Percentiles rank a stretch among this genome's conserved stretches.
Conservation (phyloP, 306 rosid species). For the Notholithocarpus densiflorus region DNA sequence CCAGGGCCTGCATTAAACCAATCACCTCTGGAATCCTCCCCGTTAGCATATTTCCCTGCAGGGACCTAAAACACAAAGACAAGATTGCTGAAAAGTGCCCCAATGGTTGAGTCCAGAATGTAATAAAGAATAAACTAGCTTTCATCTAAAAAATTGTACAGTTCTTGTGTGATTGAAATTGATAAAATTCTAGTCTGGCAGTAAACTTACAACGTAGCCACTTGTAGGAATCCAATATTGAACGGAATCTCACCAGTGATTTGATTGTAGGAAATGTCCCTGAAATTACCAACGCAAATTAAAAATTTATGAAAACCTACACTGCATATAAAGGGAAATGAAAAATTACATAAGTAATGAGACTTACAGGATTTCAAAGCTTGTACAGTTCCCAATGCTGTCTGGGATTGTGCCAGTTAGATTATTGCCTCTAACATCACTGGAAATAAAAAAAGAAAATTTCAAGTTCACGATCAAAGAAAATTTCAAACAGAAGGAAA, state of each 20-base stretch:
- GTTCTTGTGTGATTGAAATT: not conserved
- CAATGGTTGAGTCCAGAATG: not conserved
- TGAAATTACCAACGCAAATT: constrained; percentile 15
- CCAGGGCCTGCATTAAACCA: constrained; percentile 98
- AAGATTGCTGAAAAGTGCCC: not conserved
- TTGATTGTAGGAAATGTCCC: constrained; percentile 86
- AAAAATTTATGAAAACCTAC: not conserved
- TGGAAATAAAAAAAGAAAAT: constrained; percentile 8
- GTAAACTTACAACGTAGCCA: constrained; percentile 79
- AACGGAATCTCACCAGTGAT: constrained; percentile 80
- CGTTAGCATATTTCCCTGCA: constrained; percentile 80
- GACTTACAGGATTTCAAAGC: constrained; percentile 81
- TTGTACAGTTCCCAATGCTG: constrained; percentile 88
- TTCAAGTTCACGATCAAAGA: too few species aligned
- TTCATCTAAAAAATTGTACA: not conserved
- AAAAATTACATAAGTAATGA: not conserved
- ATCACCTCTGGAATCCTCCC: constrained; percentile 90
- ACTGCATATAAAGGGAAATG: not conserved
- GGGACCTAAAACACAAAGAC: constrained; percentile 43
- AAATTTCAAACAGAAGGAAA: not conserved
- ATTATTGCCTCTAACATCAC: constrained; percentile 85
- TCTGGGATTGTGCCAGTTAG: constrained; percentile 78
- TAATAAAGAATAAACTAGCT: too few species aligned
- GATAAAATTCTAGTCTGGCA: not conserved
- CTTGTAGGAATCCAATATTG: constrained; percentile 92